Conservation (phyloP, 2,329 filamentous ascomycete species). For the Fusarium sp. region DNA sequence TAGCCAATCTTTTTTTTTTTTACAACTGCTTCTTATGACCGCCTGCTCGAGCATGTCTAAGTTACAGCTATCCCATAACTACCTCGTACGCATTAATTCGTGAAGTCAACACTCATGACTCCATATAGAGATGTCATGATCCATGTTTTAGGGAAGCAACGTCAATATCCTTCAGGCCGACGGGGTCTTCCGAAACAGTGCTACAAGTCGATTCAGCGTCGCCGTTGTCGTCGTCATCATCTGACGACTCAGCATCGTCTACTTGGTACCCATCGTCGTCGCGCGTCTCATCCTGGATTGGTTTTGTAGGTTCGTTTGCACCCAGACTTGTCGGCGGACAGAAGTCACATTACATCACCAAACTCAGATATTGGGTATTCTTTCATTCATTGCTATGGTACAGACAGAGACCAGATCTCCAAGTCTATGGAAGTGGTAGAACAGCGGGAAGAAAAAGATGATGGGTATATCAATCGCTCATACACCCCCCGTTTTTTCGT, state of each 20-base stretch:
- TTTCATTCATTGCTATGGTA: conserved; percentile 50
- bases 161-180: not conserved
- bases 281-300: conserved; percentile 48
- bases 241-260: conserved; percentile 57
- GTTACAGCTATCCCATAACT: too few species aligned
- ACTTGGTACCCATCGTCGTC: conserved; percentile 52
- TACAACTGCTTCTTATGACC: not conserved
- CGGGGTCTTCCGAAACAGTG: conserved; percentile 66
- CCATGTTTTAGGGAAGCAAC: not conserved
- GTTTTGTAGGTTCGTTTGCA: conserved; percentile 16
- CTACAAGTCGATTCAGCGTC: conserved; percentile 67
- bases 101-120: too few species aligned
- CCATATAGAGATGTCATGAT: not conserved
- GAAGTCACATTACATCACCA: not conserved
- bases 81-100: too few species aligned
- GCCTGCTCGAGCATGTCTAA: not conserved
- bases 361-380: conserved; percentile 39
- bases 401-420: conserved; percentile 49
- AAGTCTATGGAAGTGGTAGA: conserved; percentile 51
- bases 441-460: conserved; percentile 41
- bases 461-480: conserved; percentile 41
- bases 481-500: conserved; percentile 26
- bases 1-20: conserved; percentile 18
- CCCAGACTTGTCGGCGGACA: conserved; percentile 17
- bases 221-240: conserved; percentile 39